phyloP scores from a whole-genome alignment of 768 basidiomycete species.

The Chalciporus sphaerocephalus region DNA sequence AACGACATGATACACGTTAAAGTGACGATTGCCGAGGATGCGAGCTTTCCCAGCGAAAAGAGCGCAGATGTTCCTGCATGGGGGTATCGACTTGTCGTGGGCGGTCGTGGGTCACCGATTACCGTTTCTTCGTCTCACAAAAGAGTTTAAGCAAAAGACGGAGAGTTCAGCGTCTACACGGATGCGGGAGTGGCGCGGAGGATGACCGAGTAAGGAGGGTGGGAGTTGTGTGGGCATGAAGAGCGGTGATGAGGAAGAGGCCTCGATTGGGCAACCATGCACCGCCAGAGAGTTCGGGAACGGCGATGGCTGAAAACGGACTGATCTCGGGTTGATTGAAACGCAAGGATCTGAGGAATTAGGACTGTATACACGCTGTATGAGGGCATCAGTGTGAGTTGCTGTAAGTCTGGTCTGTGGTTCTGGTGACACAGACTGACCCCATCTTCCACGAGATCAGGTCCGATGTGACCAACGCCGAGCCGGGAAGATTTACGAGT shows the following conservation, averaged over 20 bases:
- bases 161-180: background rate
- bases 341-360: background rate
- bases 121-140: background rate
- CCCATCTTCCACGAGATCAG: background rate
- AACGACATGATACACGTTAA: background rate
- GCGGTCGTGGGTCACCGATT: background rate
- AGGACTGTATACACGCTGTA: too few relatives aligned
- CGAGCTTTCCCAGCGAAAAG: background rate
- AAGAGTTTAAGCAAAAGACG: background rate
- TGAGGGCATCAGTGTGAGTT: too few relatives aligned
- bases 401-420: too few relatives aligned
- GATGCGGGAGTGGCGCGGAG: background rate
- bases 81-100: too few relatives aligned
- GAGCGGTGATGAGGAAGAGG: background rate
- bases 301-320: background rate
- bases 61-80: background rate
- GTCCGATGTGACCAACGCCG: background rate
- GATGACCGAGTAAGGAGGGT: background rate
- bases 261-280: background rate
- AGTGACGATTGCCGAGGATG: background rate
- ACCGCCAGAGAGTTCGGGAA: background rate
- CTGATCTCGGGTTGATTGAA: background rate
- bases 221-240: background rate
- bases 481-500: background rate
- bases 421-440: too few relatives aligned